phyloP scores from a whole-genome alignment of 2,329 filamentous ascomycete species.

The Trichoderma endophyticum region DNA sequence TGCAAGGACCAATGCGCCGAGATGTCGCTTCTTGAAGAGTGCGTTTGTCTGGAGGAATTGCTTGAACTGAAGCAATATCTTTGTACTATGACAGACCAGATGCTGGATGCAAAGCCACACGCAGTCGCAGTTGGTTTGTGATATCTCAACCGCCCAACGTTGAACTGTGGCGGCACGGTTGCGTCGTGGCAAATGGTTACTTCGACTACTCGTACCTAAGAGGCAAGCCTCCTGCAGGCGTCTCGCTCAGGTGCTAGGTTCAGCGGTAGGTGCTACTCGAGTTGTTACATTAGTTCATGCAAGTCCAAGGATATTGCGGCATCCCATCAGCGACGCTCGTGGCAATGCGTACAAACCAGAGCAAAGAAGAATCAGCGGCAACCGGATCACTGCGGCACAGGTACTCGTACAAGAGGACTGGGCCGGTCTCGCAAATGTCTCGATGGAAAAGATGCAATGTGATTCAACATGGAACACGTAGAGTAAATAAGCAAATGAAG shows the following conservation, averaged over 20 bases:
- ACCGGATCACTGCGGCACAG: background rate
- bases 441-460: background rate
- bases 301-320: slow-evolving; percentile 14
- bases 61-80: background rate
- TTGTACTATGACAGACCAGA: background rate
- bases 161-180: slow-evolving; percentile 1
- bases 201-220: background rate
- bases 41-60: background rate
- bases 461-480: background rate
- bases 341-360: slow-evolving; percentile 4
- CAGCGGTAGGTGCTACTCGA: slow-evolving; percentile 7
- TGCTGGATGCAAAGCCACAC: background rate
- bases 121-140: background rate
- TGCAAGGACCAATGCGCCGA: background rate
- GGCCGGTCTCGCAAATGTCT: background rate
- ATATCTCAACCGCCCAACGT: background rate
- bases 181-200: slow-evolving; percentile 3
- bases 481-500: slow-evolving; percentile 11
- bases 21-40: background rate
- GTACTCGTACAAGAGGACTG: background rate
- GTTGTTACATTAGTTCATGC: slow-evolving; percentile 19
- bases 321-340: slow-evolving; percentile 6
- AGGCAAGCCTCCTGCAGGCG: slow-evolving; percentile 12
- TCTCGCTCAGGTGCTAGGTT: slow-evolving; percentile 3
- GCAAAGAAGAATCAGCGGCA: background rate